These are phyloP conservation scores for Gymnopus androsaceus DNA, from an alignment of 1,284 basidiomycete genomes.

Conservation along the genomic window DNA sequence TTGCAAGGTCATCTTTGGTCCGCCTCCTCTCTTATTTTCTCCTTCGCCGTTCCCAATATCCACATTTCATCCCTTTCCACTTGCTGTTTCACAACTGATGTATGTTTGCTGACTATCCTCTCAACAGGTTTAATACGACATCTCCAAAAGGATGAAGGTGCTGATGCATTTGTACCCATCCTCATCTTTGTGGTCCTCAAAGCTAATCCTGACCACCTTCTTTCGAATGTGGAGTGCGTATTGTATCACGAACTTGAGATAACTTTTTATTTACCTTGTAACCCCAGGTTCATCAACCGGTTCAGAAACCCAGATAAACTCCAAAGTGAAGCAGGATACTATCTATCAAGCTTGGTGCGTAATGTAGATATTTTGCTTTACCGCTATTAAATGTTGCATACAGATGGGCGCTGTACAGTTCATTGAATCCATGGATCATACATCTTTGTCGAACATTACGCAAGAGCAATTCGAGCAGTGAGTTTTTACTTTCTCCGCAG, in stretches of 20 bases:
- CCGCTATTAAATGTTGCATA: conserved; percentile 1
- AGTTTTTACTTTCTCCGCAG: conserved; percentile 24
- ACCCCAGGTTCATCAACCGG: conserved; percentile 93
- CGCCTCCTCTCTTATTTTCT: conserved; percentile 29
- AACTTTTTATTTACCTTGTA: not conserved
- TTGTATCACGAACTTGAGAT: not conserved
- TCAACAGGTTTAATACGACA: conserved; percentile 84
- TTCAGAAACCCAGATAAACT: conserved; percentile 90
- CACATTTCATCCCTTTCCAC: not conserved
- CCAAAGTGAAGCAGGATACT: conserved; percentile 96
- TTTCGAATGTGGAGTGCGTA: conserved; percentile 92
- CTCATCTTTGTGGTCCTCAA: conserved; percentile 94
- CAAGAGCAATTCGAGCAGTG: conserved; percentile 91
- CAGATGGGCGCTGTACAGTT: conserved; percentile 92
- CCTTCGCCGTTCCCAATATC: conserved; percentile 12
- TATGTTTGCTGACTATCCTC: conserved; percentile 14
- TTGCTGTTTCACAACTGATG: not conserved
- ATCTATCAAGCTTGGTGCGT: conserved; percentile 88
- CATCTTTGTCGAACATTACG: conserved; percentile 87
- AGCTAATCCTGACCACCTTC: conserved; percentile 89
- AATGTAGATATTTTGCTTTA: not conserved
- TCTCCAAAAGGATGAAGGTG: conserved; percentile 74
- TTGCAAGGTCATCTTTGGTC: conserved; percentile 99
- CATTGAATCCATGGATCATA: conserved; percentile 96
- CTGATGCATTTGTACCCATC: conserved; percentile 93